These are phyloP conservation scores for Cryphonectria japonica DNA, from an alignment of 2,329 filamentous ascomycete genomes.

Conservation along the genomic window DNA sequence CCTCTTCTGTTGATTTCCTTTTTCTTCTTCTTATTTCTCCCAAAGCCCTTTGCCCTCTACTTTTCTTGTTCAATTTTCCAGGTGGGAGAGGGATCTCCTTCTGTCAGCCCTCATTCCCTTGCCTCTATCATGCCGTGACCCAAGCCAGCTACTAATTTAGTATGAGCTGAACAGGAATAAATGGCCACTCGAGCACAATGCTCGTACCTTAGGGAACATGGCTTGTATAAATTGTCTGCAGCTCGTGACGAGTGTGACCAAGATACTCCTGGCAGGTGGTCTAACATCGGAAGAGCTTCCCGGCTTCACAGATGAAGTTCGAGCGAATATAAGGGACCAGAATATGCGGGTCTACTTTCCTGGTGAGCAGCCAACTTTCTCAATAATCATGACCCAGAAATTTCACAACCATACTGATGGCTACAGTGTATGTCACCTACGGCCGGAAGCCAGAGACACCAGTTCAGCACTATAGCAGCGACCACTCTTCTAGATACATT, in stretches of 20 bases:
- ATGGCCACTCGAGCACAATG: slow-evolving; percentile 1
- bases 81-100: no score
- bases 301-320: not conserved
- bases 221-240: slow-evolving; percentile 7
- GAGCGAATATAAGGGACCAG: not conserved
- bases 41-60: no score
- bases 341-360: slow-evolving; percentile 8
- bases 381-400: not conserved
- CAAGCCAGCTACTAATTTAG: not conserved
- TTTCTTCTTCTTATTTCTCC: not conserved
- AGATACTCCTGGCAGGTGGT: slow-evolving; percentile 1
- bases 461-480: not conserved
- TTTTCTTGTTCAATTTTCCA: not conserved
- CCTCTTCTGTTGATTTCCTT: not conserved
- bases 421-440: not conserved
- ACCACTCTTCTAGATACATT: slow-evolving; percentile 1
- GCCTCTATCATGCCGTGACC: not conserved
- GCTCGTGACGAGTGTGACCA: slow-evolving; percentile 10
- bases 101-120: no score
- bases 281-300: not conserved
- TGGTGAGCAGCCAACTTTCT: not conserved
- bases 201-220: slow-evolving; percentile 5
- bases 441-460: slow-evolving; percentile 3
- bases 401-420: not conserved
- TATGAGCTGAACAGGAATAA: not conserved